Evolutionary conservation across 257 asterid species (phyloP), one percentile per base, ranked within the genome.

Genomic region (Cordia subcordata): DNA sequence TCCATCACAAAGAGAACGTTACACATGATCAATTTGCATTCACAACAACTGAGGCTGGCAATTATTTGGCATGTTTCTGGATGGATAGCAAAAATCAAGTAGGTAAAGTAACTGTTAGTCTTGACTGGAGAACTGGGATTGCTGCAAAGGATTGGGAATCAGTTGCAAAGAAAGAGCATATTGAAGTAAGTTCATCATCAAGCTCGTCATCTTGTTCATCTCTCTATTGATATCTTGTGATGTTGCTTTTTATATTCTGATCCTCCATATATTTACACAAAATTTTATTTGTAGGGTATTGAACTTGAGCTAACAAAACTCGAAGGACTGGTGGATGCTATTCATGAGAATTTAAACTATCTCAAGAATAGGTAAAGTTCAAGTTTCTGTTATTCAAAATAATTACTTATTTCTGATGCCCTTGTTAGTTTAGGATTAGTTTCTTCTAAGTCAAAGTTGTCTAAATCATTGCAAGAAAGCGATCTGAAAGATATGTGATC

Each of bases 61-160:
- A 53, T 76, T 86, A 92, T 81, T 6, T 71, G 72, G 94, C 87
- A 5, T 92, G 96, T 69, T 92, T 88, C 67, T 52, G 78, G 53
- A 57, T 58, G 49, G 89, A 68, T 49, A 61, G 69, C 19, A 72
- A 76, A 49, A 53, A 61, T 46, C 76, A 67, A 17, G 68, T 39
- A 21, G 85, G 67, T 62, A 81, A 77, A 65, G 69, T 77, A 56
- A 78, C 84, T 6, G 75, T 92, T 66, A 87, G 94, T 55, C 62
- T 92, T 42, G 96, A 92, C 66, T 88, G 96, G 94, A 85, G 71
- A 78, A 82, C 68, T 8, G 96, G 98, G 47, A 73, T 92, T 57
- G 83, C 87, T 46, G 70, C 94, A 0, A 86, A 88, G 75, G 96
- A 88, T 70, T 92, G 92, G 93, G 90, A 84, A 10, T 72, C 94